Percentiles rank a stretch among this genome's conserved stretches.
Conservation (phyloP, 164 flowering plant genomes). For the Stephania japonica region DNA sequence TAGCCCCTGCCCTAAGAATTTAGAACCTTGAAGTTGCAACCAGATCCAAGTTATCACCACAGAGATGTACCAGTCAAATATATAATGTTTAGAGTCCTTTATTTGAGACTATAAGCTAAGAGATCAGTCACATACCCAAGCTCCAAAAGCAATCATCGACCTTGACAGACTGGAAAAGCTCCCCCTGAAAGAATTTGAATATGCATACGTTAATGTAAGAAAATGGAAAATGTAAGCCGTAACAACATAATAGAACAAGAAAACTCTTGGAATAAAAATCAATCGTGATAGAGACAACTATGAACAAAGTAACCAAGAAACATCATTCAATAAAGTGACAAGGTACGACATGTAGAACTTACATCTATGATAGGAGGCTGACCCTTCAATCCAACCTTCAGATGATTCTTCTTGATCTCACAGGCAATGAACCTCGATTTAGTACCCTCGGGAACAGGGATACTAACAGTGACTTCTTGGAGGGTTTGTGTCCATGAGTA, state of each 20-base stretch:
- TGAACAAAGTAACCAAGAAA: background rate
- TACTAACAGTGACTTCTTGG: conserved; percentile 60
- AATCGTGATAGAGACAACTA: background rate
- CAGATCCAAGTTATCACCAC: conserved; percentile 27
- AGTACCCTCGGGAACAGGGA: conserved; percentile 86
- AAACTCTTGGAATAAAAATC: background rate
- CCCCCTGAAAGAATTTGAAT: conserved; percentile 48
- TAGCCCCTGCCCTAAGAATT: too few relatives aligned
- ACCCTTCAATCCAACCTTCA: conserved; percentile 88
- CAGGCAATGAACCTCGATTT: conserved; percentile 66
- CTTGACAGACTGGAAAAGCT: conserved; percentile 58
- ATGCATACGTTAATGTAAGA: too few relatives aligned
- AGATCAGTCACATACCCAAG: conserved; percentile 49
- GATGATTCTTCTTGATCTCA: conserved; percentile 73
- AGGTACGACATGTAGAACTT: conserved; percentile 17
- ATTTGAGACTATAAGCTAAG: background rate
- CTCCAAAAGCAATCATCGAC: conserved; percentile 94
- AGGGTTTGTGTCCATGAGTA: conserved; percentile 87
- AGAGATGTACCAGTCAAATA: background rate
- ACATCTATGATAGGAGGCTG: conserved; percentile 89
- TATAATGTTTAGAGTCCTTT: background rate
- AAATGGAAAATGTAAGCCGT: too few relatives aligned
- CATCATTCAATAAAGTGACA: background rate
- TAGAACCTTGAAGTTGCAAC: too few relatives aligned
- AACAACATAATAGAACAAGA: background rate